Evolutionary conservation across 1,139 yeast genomes (phyloP), one percentile per base, ranked within the genome.

Genomic region (Lodderomyces beijingensis): DNA sequence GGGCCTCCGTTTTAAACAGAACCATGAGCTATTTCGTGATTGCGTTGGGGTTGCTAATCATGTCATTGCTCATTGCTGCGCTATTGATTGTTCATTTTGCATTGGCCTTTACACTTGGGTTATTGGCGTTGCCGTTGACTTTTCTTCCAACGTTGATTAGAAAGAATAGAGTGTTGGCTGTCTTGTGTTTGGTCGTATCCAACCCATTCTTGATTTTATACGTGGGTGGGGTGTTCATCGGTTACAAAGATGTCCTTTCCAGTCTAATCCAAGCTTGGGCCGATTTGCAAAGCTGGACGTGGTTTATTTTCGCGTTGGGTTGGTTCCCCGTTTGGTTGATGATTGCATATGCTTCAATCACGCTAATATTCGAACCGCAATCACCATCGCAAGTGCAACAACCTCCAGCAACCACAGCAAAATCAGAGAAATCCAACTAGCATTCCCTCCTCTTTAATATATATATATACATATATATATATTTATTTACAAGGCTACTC

Each of bases 241-340:
- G 60, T 17, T 59, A 48, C 6, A 51, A 57, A 15, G 53, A 54
- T 29, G 40, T 82, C 31, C 57, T 74, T 45, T 53, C 57, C 19
- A 77, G 78, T 1, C 60, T 86, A 16, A 54, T 79, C 11, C 64
- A 73, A 17, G 77, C 88, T 2, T 85, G 91, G 84, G 53, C 64
- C 22, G 77, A 79, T 24, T 60, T 85, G 36, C 85, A 82, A 42
- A 80, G 85, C 41, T 87, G 95, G 93, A 85, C 95, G 0, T 87
- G 95, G 94, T 72, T 75, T 38, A 74, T 86, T 14, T 56, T 88
- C 4, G 65, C 78, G 31, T 62, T 82, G 26, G 82, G 88, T 0
- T 88, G 96, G 95, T 59, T 80, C 31, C 94, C 96, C 1, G 70
- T 79, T 2, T 89, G 97, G 97, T 36, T 77, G 2, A 57, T 73